Conservation (phyloP, 805 yeast species). For the Ogataea ganodermae region DNA sequence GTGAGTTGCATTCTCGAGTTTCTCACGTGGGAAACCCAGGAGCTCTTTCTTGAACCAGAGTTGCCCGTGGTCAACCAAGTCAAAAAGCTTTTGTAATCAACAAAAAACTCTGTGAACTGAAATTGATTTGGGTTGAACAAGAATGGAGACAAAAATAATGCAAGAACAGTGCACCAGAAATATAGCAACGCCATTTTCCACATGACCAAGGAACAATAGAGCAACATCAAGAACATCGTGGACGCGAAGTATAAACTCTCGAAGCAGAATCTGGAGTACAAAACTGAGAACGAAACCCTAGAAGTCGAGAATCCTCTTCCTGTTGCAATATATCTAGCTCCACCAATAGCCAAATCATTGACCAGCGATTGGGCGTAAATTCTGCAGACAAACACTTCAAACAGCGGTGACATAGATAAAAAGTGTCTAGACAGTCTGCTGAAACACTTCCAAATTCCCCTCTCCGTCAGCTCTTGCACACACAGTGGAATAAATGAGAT, state of each 20-base stretch:
- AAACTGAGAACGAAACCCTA: conserved; percentile 62
- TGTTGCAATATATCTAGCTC: conserved; percentile 80
- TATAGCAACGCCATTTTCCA: conserved; percentile 63
- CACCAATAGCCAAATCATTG: conserved; percentile 72
- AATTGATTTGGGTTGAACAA: conserved; percentile 79
- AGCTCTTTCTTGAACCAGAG: conserved; percentile 34
- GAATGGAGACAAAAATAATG: conserved; percentile 70
- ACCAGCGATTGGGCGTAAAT: conserved; percentile 71
- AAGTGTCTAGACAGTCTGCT: conserved; percentile 67
- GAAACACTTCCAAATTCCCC: conserved; percentile 71
- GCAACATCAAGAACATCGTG: conserved; percentile 48
- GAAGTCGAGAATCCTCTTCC: conserved; percentile 83
- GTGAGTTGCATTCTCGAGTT: conserved; percentile 54
- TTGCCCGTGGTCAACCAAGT: conserved; percentile 56
- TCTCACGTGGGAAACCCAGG: conserved; percentile 53
- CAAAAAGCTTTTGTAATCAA: conserved; percentile 62
- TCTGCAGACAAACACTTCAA: conserved; percentile 78
- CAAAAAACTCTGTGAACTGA: conserved; percentile 64
- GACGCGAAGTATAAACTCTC: conserved; percentile 69
- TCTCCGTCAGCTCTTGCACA: conserved; percentile 75
- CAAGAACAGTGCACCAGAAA: conserved; percentile 71
- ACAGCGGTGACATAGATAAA: conserved; percentile 70
- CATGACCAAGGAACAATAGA: conserved; percentile 59
- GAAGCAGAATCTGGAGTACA: conserved; percentile 69
- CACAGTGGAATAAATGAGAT: conserved; percentile 74